Conservation (phyloP, 257 asterid species). For the Capsicum rhomboideum region DNA sequence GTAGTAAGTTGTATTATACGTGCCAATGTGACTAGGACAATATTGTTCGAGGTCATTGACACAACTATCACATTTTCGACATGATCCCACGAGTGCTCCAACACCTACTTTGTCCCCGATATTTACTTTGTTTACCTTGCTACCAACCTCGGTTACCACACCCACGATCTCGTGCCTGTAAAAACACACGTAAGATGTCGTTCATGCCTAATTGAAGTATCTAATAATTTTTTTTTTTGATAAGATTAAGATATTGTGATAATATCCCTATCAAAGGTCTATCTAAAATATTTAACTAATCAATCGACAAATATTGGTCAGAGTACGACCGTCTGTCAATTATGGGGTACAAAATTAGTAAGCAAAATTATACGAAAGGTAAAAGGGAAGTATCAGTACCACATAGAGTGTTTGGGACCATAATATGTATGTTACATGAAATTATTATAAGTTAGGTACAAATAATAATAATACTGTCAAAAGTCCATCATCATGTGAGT, state of each 20-base stretch:
- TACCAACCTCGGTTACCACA: slow-evolving; percentile 33
- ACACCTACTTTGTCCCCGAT: slow-evolving; percentile 39
- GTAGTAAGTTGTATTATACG: slow-evolving; percentile 20
- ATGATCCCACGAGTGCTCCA: slow-evolving; percentile 38
- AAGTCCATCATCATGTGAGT: background rate
- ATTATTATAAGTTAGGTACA: background rate
- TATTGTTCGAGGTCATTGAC: slow-evolving; percentile 34
- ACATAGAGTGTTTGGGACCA: background rate
- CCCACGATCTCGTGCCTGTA: slow-evolving; percentile 40
- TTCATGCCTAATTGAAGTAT: background rate
- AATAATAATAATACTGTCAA: background rate
- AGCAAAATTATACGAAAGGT: too few relatives aligned
- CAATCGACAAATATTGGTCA: too few relatives aligned
- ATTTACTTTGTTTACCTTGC: slow-evolving; percentile 28
- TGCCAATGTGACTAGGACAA: slow-evolving; percentile 25
- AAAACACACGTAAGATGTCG: background rate
- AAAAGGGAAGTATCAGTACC: background rate
- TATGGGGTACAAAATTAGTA: too few relatives aligned
- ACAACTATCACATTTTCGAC: slow-evolving; percentile 29
- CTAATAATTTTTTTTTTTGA: too few relatives aligned
- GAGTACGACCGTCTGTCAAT: too few relatives aligned
- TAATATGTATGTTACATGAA: background rate
- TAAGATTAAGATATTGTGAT: too few relatives aligned
- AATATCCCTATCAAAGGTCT: background rate
- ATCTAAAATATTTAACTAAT: too few relatives aligned